Evolutionary conservation across 371 early-diverging fungal species (phyloP), one percentile per base, ranked within the genome.

Genomic region (Capillidium rhysosporum): DNA sequence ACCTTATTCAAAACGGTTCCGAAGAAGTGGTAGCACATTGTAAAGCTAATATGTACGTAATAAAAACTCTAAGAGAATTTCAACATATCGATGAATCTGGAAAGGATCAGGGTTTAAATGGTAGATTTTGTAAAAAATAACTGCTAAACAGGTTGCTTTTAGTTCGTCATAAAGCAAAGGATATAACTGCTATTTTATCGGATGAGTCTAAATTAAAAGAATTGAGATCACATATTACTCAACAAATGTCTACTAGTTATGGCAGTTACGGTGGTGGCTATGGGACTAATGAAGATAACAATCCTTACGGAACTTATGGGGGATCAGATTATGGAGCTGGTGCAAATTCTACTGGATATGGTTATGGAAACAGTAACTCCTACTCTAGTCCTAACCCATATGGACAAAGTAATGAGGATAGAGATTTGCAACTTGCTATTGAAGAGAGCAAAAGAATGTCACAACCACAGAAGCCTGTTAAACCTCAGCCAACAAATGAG

Each of bases 31-130:
- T 93, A 34, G 58, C 71, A 23, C 92, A 95, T 63, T 81, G 89
- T 2, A 80, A 85, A 41, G 81, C 89, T 60, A 93, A 95, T 60
- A 56, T 88, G 20, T 89, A 87, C 57, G 77, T 91, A 48, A 83
- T 97, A 56, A 93, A 87, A 67, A 95, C 98, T 0, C 63, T 95
- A 45, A 84, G 84, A 51, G 96, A 95, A 67, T 97, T 93, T 63
- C 92, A 92, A 61, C 85, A 82, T 65, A 70, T 91, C 40, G 93
- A 94, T 63, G 94, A 93, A 16, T 74, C 80, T 38, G 90, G 90
- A 34, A 78, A 73, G 55, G 97, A 94, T 64, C 86, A 87, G 59
- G 93, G 91, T 8, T 71, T 75, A 1, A 85, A 88, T 64, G 82
- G 83, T 83, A 68, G 55, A 43, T 14, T 45, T 18, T 16, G n/a